Percentiles rank a stretch among this genome's conserved stretches.
These are phyloP conservation scores for Fusarium sororula DNA, from an alignment of 2,329 filamentous ascomycete genomes.

Conservation along the genomic window DNA sequence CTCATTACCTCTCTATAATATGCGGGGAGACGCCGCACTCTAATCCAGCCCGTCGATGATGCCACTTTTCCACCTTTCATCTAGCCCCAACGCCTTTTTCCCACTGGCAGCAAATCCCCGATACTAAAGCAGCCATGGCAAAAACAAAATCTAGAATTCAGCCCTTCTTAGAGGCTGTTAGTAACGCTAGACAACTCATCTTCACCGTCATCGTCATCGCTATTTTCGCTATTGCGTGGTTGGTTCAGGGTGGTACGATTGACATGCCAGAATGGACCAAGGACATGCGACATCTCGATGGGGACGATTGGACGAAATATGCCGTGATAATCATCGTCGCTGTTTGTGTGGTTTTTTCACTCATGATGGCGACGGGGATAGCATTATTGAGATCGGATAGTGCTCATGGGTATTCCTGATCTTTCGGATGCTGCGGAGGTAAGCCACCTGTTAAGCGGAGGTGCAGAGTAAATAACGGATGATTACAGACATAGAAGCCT, in stretches of 20 bases:
- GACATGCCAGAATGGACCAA: conserved; percentile 25
- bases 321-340: background rate
- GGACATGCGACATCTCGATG: background rate
- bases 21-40: background rate
- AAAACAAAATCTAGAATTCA: background rate
- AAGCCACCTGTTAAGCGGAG: accelerated
- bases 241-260: conserved; percentile 15
- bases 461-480: accelerated
- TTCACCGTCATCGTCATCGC: conserved; percentile 1
- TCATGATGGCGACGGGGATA: background rate
- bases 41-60: background rate
- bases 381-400: background rate
- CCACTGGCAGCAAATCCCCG: accelerated
- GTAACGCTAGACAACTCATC: background rate
- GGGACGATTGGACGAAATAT: conserved; percentile 5
- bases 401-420: background rate
- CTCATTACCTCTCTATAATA: background rate
- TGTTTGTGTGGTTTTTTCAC: background rate
- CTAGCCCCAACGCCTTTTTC: background rate
- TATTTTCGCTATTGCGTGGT: conserved; percentile 7
- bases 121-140: background rate
- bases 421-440: background rate
- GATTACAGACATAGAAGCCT: accelerated
- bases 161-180: background rate
- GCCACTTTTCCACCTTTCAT: background rate